Conservation (phyloP, 2,329 filamentous ascomycete genomes). For the Neopestalotiopsis clavispora region DNA sequence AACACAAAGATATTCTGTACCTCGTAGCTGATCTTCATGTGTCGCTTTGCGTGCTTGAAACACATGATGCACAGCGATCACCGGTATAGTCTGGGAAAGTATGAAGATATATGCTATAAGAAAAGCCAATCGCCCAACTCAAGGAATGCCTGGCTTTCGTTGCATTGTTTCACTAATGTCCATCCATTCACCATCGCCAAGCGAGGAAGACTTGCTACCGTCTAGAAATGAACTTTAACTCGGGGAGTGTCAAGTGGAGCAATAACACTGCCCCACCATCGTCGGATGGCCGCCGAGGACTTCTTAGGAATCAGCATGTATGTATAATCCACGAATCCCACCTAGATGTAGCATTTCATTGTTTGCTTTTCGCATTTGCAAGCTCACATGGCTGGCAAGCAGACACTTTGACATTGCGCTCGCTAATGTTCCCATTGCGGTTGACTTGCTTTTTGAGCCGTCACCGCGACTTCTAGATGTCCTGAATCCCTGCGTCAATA, state of each 20-base stretch:
- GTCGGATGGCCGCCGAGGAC: slow-evolving; percentile 6
- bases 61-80: no score
- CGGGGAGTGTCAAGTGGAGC: neutral
- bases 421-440: neutral
- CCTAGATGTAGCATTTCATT: no score
- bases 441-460: neutral
- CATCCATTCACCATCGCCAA: neutral
- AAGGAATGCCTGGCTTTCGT: neutral
- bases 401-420: neutral
- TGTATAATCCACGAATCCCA: no score
- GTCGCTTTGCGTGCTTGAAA: no score
- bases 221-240: neutral
- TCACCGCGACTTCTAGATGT: neutral
- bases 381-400: neutral
- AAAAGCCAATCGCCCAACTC: neutral
- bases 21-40: no score
- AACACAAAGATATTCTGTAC: no score
- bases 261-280: neutral
- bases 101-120: neutral
- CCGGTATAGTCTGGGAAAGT: no score
- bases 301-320: neutral
- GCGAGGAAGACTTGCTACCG: neutral
- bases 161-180: neutral
- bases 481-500: neutral
- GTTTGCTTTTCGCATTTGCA: neutral